A percentile compares a stretch with the other conserved stretches of the same genome.
Evolutionary conservation across 768 basidiomycete genomes (phyloP).

Genomic region (Phylloporus sp.): DNA sequence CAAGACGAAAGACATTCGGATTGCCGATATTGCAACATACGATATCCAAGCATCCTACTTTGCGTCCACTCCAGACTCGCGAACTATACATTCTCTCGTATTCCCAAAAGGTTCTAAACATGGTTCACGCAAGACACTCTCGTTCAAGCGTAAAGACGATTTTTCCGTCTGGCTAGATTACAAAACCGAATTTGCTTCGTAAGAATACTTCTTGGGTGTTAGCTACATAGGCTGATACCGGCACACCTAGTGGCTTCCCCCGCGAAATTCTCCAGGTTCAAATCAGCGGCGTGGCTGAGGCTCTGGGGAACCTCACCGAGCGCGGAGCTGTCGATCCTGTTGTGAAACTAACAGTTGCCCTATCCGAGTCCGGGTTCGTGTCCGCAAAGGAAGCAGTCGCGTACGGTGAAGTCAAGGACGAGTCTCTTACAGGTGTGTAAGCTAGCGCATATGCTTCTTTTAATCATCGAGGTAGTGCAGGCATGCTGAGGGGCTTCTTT

Average conservation of each 20-base stretch:
- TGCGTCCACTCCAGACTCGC: slow-evolving; percentile 48
- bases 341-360: slow-evolving; percentile 75
- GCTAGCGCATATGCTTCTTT: neutral
- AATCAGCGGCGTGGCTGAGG: slow-evolving; percentile 67
- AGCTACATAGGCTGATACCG: slow-evolving; percentile 2
- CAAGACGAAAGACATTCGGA: slow-evolving; percentile 90
- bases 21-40: slow-evolving; percentile 66
- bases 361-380: slow-evolving; percentile 86
- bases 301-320: slow-evolving; percentile 78
- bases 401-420: slow-evolving; percentile 77
- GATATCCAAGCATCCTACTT: slow-evolving; percentile 79
- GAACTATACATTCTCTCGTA: slow-evolving; percentile 69
- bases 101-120: slow-evolving; percentile 75
- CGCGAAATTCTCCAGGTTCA: slow-evolving; percentile 69
- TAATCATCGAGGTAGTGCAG: slow-evolving; percentile 33
- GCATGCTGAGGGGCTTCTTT: slow-evolving; percentile 86
- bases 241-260: slow-evolving; percentile 54
- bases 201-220: slow-evolving; percentile 25
- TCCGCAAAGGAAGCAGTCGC: slow-evolving; percentile 75
- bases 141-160: slow-evolving; percentile 81
- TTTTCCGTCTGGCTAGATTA: slow-evolving; percentile 77
- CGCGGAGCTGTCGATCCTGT: slow-evolving; percentile 76
- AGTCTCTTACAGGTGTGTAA: slow-evolving; percentile 61
- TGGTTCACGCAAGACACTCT: slow-evolving; percentile 80
- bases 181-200: slow-evolving; percentile 59